Conservation (phyloP, 352 stramenopile species). For the Pythium folliculosum region DNA sequence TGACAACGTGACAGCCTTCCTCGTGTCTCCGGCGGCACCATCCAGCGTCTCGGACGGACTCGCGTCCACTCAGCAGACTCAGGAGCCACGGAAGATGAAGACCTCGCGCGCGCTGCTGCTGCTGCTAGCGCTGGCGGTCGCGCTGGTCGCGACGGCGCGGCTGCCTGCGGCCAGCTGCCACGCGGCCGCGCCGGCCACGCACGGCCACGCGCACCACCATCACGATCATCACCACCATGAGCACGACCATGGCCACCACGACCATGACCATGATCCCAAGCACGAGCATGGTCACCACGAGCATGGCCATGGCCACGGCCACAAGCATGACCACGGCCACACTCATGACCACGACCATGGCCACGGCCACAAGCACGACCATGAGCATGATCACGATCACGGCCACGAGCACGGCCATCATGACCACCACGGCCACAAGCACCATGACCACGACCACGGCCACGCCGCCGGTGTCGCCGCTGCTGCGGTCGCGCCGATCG, state of each 20-base stretch:
- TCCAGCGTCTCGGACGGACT: too few species aligned
- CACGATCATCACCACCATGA: slow-evolving; percentile 1
- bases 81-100: not conserved
- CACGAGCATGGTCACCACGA: not conserved
- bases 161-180: not conserved
- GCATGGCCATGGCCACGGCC: not conserved
- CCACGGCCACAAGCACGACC: not conserved
- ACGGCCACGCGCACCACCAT: not conserved
- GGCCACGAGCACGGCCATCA: not conserved
- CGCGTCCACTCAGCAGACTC: too few species aligned
- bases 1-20: not conserved
- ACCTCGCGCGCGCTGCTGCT: slow-evolving; percentile 6
- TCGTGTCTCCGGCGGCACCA: too few species aligned
- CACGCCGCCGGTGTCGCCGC: not conserved
- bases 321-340: slow-evolving; percentile 7
- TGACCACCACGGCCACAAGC: not conserved
- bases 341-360: slow-evolving; percentile 9
- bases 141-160: not conserved
- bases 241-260: not conserved
- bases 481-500: not conserved
- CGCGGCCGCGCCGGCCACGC: not conserved
- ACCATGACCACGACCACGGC: slow-evolving; percentile 14
- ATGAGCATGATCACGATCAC: not conserved
- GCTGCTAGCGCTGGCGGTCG: slow-evolving; percentile 4
- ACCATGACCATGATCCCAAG: not conserved